Conservation (phyloP, 441 rosid genomes). For the Gossypium schwendimanii region DNA sequence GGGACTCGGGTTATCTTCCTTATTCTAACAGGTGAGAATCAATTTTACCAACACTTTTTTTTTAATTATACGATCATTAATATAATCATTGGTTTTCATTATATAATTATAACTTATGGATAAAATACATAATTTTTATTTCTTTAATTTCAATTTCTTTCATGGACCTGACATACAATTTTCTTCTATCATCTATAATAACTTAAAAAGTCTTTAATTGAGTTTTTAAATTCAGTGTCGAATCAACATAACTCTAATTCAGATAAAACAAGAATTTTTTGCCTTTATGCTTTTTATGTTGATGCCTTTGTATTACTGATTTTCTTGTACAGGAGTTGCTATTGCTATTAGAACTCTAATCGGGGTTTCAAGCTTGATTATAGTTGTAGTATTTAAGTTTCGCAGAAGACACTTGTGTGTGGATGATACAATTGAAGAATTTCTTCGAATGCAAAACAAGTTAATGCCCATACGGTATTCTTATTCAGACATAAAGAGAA, state of each 20-base stretch:
- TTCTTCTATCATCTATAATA: too few species aligned
- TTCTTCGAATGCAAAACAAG: neutral
- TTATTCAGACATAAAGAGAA: slow-evolving; percentile 21
- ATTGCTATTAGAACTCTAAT: neutral
- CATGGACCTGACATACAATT: too few species aligned
- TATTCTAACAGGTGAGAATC: slow-evolving; percentile 1
- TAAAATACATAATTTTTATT: too few species aligned
- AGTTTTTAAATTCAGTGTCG: too few species aligned
- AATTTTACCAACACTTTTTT: neutral
- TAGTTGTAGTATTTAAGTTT: slow-evolving; percentile 20
- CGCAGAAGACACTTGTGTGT: neutral
- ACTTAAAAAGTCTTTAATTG: too few species aligned
- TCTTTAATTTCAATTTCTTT: too few species aligned
- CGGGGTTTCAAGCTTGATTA: slow-evolving; percentile 11
- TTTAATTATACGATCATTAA: too few species aligned
- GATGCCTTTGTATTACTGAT: neutral
- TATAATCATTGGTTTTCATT: too few species aligned
- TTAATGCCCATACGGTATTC: slow-evolving; percentile 23
- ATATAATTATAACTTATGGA: too few species aligned
- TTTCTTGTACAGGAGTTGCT: neutral
- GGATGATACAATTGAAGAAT: neutral
- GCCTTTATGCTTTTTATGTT: neutral
- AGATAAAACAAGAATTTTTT: neutral
- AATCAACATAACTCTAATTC: neutral
- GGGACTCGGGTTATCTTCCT: neutral